These are phyloP conservation scores for Mortierella sp. DNA, from an alignment of 371 early-diverging fungal genomes.

Conservation along the genomic window DNA sequence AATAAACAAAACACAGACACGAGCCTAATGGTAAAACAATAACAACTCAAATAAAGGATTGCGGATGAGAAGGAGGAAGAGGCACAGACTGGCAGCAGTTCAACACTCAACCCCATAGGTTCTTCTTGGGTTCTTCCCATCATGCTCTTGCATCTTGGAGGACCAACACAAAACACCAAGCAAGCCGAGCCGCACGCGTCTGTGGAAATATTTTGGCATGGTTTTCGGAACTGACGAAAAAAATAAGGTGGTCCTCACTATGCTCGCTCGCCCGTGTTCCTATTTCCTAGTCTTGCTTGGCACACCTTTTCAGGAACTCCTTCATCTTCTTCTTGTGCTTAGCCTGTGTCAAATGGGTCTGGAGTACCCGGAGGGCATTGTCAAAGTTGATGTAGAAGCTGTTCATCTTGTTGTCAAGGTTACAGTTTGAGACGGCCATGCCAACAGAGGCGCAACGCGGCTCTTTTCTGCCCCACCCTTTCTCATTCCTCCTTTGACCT, in stretches of 20 bases:
- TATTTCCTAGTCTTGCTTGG: conserved; percentile 54
- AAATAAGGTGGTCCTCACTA: neutral
- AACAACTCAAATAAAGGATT: neutral
- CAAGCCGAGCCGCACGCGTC: neutral
- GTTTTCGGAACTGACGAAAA: neutral
- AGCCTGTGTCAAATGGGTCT: conserved; percentile 57
- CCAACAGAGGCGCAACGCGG: neutral
- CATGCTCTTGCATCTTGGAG: neutral
- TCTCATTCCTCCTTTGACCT: neutral
- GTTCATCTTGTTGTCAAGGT: conserved; percentile 62
- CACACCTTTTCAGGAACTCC: conserved; percentile 45
- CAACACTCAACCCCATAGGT: neutral
- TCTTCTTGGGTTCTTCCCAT: conserved; percentile 6
- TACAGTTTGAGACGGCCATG: neutral
- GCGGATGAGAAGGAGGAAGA: too few relatives aligned
- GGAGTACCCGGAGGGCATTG: conserved; percentile 66
- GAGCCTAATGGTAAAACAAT: neutral
- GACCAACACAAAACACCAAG: neutral
- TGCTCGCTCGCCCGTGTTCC: neutral
- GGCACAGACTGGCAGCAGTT: neutral
- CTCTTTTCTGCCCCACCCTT: neutral
- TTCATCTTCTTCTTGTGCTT: conserved; percentile 58
- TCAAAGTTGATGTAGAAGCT: conserved; percentile 83
- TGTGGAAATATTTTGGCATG: neutral
- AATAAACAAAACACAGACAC: neutral